phyloP scores from a whole-genome alignment of 2,329 filamentous ascomycete genomes.

The Colletotrichum eremochloae region DNA sequence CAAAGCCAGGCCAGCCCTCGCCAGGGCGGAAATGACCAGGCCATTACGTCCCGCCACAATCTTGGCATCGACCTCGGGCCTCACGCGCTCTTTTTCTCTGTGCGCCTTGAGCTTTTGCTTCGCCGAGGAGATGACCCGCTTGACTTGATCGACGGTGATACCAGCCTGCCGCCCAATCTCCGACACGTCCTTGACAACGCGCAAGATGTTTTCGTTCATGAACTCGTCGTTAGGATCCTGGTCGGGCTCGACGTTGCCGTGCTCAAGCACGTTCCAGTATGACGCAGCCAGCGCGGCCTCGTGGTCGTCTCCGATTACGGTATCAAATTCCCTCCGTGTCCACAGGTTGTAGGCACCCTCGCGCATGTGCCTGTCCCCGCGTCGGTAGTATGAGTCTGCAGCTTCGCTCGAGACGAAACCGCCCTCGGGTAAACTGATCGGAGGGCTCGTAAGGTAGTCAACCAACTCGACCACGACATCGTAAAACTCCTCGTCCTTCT shows the following conservation, averaged over 20 bases:
- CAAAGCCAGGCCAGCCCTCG: slow-evolving; percentile 79
- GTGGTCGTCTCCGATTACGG: slow-evolving; percentile 71
- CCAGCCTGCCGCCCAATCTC: slow-evolving; percentile 82
- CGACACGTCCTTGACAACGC: slow-evolving; percentile 75
- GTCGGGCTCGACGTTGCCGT: slow-evolving; percentile 86
- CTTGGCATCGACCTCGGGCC: slow-evolving; percentile 88
- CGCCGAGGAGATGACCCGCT: slow-evolving; percentile 75
- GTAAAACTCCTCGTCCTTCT: slow-evolving; percentile 77
- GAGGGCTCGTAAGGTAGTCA: slow-evolving; percentile 83
- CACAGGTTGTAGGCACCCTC: slow-evolving; percentile 97
- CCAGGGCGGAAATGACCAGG: slow-evolving; percentile 85
- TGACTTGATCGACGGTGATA: slow-evolving; percentile 76
- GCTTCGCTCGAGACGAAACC: slow-evolving; percentile 92
- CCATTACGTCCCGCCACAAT: slow-evolving; percentile 91
- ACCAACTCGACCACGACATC: slow-evolving; percentile 85
- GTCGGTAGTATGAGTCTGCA: slow-evolving; percentile 83
- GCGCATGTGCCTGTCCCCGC: slow-evolving; percentile 83
- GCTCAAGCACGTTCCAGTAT: slow-evolving; percentile 85
- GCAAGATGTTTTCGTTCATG: slow-evolving; percentile 91
- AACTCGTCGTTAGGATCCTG: slow-evolving; percentile 95
- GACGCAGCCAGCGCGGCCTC: slow-evolving; percentile 76
- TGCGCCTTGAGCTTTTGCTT: slow-evolving; percentile 77
- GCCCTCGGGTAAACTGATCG: slow-evolving; percentile 76
- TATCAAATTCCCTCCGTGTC: slow-evolving; percentile 88
- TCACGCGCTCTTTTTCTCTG: slow-evolving; percentile 79